phyloP scores from a whole-genome alignment of 176 grass and related monocot species.

The Zea luxurians region DNA sequence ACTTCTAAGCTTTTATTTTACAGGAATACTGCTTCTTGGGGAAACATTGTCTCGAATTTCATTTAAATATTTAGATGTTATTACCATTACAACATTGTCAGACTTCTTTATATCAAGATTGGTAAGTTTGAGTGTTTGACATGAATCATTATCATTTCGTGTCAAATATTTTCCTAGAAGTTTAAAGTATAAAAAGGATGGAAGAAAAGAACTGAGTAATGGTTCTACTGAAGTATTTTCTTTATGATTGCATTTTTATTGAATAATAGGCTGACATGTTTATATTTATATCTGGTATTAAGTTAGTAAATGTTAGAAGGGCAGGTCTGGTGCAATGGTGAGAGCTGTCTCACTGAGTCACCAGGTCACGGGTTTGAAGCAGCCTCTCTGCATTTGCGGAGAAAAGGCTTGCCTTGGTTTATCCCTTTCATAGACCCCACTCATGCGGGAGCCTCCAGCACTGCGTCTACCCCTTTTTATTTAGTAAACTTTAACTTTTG shows the following conservation, averaged over 20 bases:
- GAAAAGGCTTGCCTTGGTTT: too few relatives aligned
- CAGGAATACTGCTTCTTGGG: constrained; percentile 77
- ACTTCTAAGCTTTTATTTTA: constrained; percentile 21
- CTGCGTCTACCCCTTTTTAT: too few relatives aligned
- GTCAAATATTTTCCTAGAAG: constrained; percentile 1
- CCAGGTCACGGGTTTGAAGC: too few relatives aligned
- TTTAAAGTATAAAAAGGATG: neutral
- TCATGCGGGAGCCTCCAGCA: too few relatives aligned
- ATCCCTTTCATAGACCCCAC: too few relatives aligned
- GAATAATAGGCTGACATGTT: neutral
- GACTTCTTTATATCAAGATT: constrained; percentile 92
- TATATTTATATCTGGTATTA: constrained; percentile 14
- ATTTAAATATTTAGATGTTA: constrained; percentile 58
- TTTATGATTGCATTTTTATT: constrained; percentile 14
- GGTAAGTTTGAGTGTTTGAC: constrained; percentile 55
- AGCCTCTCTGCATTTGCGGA: too few relatives aligned
- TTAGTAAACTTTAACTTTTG: too few relatives aligned
- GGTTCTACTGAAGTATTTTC: constrained; percentile 18
- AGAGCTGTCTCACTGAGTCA: too few relatives aligned
- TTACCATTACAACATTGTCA: constrained; percentile 61
- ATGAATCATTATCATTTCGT: constrained; percentile 37
- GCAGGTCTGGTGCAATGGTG: too few relatives aligned
- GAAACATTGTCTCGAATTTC: constrained; percentile 68
- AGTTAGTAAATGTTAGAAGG: constrained; percentile 4
- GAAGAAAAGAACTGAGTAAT: neutral